Evolutionary conservation across 768 basidiomycete species (phyloP).

Genomic region (Mycena vulgaris): DNA sequence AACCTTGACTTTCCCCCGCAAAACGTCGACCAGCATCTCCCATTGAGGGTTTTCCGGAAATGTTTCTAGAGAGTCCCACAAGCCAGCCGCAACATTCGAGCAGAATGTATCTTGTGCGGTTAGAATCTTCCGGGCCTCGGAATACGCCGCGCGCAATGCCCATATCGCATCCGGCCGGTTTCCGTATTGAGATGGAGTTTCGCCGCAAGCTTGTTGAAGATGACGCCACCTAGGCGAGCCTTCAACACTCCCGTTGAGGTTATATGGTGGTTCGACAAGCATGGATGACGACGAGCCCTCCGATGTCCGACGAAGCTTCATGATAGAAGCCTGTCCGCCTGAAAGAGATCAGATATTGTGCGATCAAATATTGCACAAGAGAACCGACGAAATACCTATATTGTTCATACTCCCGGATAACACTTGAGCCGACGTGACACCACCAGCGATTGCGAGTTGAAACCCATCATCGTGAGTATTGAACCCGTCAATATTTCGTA

Average conservation of each 20-base stretch:
- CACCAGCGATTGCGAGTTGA: conserved; percentile 84
- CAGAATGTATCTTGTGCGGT: conserved; percentile 82
- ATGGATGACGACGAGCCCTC: conserved; percentile 86
- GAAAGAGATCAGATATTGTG: background rate
- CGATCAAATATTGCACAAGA: background rate
- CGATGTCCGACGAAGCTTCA: conserved; percentile 85
- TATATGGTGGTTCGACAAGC: conserved; percentile 87
- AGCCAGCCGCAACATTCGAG: conserved; percentile 66
- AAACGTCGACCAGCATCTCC: conserved; percentile 86
- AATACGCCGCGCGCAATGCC: conserved; percentile 86
- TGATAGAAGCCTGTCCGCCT: conserved; percentile 92
- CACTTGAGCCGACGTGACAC: conserved; percentile 88
- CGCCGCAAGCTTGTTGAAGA: conserved; percentile 84
- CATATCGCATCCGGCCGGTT: conserved; percentile 86
- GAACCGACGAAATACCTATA: conserved; percentile 65
- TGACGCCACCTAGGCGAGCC: conserved; percentile 81
- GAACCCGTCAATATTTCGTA: conserved; percentile 87
- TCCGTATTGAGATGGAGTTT: conserved; percentile 62
- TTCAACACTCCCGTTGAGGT: conserved; percentile 62
- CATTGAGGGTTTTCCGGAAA: conserved; percentile 85
- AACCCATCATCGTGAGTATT: conserved; percentile 89
- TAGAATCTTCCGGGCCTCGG: conserved; percentile 79
- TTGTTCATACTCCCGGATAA: conserved; percentile 84
- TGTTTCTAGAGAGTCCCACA: conserved; percentile 56
- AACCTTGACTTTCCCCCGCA: conserved; percentile 90